Percentiles rank a stretch among this genome's conserved stretches.
Conservation (phyloP, 208 protist genomes). For the Trichomonas gallinae region DNA sequence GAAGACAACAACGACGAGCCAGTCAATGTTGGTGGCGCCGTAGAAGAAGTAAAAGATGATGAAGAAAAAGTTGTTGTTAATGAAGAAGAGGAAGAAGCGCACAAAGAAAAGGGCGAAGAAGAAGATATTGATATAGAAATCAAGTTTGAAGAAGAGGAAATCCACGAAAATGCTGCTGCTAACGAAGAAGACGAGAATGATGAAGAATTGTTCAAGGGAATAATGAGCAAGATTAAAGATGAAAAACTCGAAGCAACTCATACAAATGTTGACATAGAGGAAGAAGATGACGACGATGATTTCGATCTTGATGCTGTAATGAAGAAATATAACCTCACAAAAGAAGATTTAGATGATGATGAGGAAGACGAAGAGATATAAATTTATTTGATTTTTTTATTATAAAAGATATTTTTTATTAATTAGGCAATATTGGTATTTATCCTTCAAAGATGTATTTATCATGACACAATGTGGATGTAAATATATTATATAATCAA, state of each 20-base stretch:
- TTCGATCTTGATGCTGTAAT: background rate
- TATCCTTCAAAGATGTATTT: too few relatives aligned
- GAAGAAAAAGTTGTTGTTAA: background rate
- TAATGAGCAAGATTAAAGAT: too few relatives aligned
- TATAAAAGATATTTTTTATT: background rate
- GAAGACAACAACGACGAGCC: too few relatives aligned
- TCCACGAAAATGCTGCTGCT: too few relatives aligned
- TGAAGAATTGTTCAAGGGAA: background rate
- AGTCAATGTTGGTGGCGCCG: too few relatives aligned
- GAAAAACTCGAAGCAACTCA: too few relatives aligned
- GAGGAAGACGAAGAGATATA: background rate
- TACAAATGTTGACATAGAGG: background rate
- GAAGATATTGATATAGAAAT: too few relatives aligned
- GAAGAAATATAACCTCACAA: background rate
- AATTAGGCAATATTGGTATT: too few relatives aligned
- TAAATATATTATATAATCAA: too few relatives aligned
- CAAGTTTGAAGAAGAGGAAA: background rate
- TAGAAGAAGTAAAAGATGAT: too few relatives aligned
- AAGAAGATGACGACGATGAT: background rate
- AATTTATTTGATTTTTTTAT: background rate
- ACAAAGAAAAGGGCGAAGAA: background rate
- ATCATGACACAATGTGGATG: too few relatives aligned
- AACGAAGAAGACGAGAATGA: background rate
- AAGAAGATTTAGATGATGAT: background rate
- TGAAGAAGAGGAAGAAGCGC: background rate